Percentiles rank a stretch among this genome's conserved stretches.
Conservation (phyloP, 2,329 filamentous ascomycete species). For the Aspergillus nomiae region DNA sequence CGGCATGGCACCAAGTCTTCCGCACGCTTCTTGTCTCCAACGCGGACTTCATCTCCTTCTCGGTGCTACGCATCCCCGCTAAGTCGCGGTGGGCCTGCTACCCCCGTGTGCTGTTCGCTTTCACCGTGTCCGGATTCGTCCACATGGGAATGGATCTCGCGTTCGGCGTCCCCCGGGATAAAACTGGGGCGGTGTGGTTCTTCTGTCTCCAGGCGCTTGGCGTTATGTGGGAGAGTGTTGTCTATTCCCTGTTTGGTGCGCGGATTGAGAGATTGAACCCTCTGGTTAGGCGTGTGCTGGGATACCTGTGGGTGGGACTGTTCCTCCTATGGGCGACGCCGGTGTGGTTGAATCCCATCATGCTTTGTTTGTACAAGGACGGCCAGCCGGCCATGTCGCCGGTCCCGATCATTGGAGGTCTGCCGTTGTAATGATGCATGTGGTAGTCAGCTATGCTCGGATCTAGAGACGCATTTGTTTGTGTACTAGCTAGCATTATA, state of each 20-base stretch:
- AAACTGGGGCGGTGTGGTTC: conserved; percentile 20
- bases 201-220: conserved; percentile 22
- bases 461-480: not conserved
- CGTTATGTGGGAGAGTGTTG: conserved; percentile 6
- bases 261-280: not conserved
- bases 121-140: conserved; percentile 18
- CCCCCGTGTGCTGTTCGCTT: conserved; percentile 16
- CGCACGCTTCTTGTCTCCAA: conserved; percentile 17
- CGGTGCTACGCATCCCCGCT: conserved; percentile 9
- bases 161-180: conserved; percentile 15
- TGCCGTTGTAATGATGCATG: not conserved
- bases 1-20: conserved; percentile 24
- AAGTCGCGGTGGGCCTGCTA: not conserved
- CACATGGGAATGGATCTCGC: conserved; percentile 22
- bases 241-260: not conserved
- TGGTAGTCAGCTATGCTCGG: too few species aligned
- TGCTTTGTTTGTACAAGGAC: conserved; percentile 15
- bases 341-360: conserved; percentile 24
- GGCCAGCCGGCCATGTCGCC: conserved; percentile 19
- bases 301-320: conserved; percentile 19
- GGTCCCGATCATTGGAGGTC: conserved; percentile 14
- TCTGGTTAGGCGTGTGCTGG: conserved; percentile 1
- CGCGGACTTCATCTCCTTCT: conserved; percentile 15
- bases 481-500: not conserved
- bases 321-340: conserved; percentile 21